These are phyloP conservation scores for Fusarium pseudoanthophilum DNA, from an alignment of 2,329 filamentous ascomycete genomes.

Conservation along the genomic window DNA sequence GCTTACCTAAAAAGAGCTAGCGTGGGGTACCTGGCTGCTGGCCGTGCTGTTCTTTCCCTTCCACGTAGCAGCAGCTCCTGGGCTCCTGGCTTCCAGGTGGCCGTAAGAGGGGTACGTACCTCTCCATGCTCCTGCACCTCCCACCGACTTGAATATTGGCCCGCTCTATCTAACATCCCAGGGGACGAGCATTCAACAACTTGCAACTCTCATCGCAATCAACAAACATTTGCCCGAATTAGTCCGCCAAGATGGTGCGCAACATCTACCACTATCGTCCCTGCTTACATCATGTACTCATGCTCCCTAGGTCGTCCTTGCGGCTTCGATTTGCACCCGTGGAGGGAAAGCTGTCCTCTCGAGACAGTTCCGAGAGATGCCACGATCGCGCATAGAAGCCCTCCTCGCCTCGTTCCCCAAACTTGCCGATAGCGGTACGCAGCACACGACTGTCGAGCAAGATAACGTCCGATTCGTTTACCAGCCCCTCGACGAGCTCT, in stretches of 20 bases:
- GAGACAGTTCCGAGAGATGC: slow-evolving; percentile 97
- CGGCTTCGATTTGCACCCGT: slow-evolving; percentile 97
- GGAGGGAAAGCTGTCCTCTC: slow-evolving; percentile 98
- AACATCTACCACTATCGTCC: slow-evolving; percentile 6
- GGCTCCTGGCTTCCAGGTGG: slow-evolving; percentile 33
- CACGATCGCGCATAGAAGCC: slow-evolving; percentile 94
- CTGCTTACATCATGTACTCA: slow-evolving; percentile 32
- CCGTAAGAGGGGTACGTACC: slow-evolving; percentile 41
- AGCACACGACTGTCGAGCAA: slow-evolving; percentile 98
- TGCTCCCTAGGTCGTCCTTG: slow-evolving; percentile 84
- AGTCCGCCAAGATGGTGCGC: slow-evolving; percentile 54
- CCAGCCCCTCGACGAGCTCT: slow-evolving; percentile 97
- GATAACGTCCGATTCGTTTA: slow-evolving; percentile 99
- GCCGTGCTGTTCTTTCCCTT: neutral
- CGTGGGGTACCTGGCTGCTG: slow-evolving; percentile 15
- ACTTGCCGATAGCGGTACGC: slow-evolving; percentile 92
- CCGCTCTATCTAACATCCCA: slow-evolving; percentile 45
- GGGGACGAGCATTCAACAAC: slow-evolving; percentile 42
- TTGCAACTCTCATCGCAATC: slow-evolving; percentile 34
- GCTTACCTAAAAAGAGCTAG: slow-evolving; percentile 34
- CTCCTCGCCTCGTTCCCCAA: slow-evolving; percentile 98
- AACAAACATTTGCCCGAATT: slow-evolving; percentile 31
- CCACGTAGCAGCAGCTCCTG: slow-evolving; percentile 22
- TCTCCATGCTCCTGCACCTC: slow-evolving; percentile 30
- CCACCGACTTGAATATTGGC: slow-evolving; percentile 47